phyloP scores from a whole-genome alignment of 1,284 basidiomycete species.

The Garcileccinum viscosum region DNA sequence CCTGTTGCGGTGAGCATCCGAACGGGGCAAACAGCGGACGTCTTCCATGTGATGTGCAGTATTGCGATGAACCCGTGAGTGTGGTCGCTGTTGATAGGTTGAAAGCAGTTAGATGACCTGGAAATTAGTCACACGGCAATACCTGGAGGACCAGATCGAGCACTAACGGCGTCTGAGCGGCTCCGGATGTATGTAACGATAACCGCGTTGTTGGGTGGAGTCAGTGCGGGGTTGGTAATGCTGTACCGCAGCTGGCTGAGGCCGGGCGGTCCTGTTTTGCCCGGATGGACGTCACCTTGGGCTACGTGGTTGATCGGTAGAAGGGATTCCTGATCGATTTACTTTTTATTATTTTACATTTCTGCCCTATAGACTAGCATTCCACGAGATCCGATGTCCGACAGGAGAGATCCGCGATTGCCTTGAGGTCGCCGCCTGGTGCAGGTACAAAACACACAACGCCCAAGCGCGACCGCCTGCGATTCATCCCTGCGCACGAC shows the following conservation, averaged over 20 bases:
- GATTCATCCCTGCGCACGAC: conserved; percentile 25
- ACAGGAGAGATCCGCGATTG: conserved; percentile 46
- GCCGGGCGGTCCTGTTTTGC: conserved; percentile 59
- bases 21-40: conserved; percentile 85
- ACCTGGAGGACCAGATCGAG: conserved; percentile 79
- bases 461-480: conserved; percentile 13
- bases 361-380: conserved; percentile 21
- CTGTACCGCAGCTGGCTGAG: conserved; percentile 69
- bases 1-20: conserved; percentile 92
- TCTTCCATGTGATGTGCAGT: conserved; percentile 84
- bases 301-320: conserved; percentile 63
- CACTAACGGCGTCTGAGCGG: conserved; percentile 68
- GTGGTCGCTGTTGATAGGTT: conserved; percentile 40
- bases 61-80: conserved; percentile 88
- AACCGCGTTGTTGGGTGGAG: conserved; percentile 72
- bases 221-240: conserved; percentile 72
- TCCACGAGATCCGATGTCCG: conserved; percentile 39
- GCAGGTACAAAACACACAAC: conserved; percentile 26
- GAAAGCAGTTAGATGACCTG: conserved; percentile 25
- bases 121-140: conserved; percentile 64
- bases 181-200: conserved; percentile 72
- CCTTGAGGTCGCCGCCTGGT: conserved; percentile 42
- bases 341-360: conserved; percentile 13
- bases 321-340: conserved; percentile 43
- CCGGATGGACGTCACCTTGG: conserved; percentile 63